Conservation (phyloP, 129 eudicot species). For the Glebionis coronaria region DNA sequence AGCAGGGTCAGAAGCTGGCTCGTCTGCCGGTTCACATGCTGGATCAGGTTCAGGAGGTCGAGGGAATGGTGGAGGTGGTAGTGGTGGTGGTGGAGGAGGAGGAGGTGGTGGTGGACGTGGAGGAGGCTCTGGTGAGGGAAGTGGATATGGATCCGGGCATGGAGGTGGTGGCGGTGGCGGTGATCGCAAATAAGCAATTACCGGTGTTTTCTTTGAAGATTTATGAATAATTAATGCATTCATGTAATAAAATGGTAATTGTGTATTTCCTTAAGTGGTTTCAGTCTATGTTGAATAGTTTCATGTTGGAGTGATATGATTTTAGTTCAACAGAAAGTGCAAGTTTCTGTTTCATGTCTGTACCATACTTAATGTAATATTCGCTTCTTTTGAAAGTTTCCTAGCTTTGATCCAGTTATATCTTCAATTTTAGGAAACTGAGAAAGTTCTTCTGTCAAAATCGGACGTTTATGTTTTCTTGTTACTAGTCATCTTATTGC, state of each 20-base stretch:
- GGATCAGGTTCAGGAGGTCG: conserved; percentile 52
- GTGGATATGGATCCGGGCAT: background rate
- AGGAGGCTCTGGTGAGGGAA: background rate
- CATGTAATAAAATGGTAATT: background rate
- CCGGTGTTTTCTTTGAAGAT: background rate
- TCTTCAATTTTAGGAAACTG: too few relatives aligned
- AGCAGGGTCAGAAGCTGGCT: conserved; percentile 43
- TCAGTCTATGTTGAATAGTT: too few relatives aligned
- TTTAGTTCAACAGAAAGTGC: too few relatives aligned
- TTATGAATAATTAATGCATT: background rate
- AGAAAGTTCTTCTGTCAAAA: too few relatives aligned
- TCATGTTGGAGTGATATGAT: too few relatives aligned
- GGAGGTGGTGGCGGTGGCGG: background rate
- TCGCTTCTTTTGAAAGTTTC: too few relatives aligned
- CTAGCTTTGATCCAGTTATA: too few relatives aligned
- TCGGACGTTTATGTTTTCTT: too few relatives aligned
- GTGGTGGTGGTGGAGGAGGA: conserved; percentile 38
- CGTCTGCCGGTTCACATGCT: conserved; percentile 22
- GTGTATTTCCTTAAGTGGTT: background rate
- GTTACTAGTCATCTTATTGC: too few relatives aligned
- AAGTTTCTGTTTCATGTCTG: too few relatives aligned
- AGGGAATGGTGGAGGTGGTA: conserved; percentile 41
- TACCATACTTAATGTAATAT: too few relatives aligned
- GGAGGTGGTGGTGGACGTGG: conserved; percentile 44
- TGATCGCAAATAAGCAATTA: background rate